Base-by-base conservation (phyloP, 2,329 filamentous ascomycete species). In the Pseudocercospora musae region DNA sequence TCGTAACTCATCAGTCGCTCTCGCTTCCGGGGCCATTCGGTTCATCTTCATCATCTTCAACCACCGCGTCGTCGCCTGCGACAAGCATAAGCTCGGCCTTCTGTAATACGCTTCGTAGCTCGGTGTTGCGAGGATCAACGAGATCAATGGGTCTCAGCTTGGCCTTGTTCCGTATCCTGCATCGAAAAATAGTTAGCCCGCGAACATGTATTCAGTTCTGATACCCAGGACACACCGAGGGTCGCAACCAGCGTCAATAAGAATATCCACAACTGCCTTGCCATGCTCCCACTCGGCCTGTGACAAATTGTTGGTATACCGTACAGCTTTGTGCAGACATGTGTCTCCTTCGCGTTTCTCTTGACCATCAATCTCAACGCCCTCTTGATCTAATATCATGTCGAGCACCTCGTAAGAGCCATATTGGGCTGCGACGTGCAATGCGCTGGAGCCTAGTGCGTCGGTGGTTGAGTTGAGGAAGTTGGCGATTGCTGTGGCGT, bases 341-440 rank as follows among this genome's bases (percentile, higher is more conserved):
- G 90, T 93, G 77, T 95, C 90, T 65, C 85, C 84, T 63, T 94
- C 89, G 72, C 84, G 75, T 70, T 84, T 85, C 79, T 87, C 89
- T 71, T 87, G 72, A 59, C 90, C 89, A 79, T 96, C 91, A 79
- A 92, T 94, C 78, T 95, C 91, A 76, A 96, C 88, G 69, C 89
- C 87, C 69, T 89, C 87, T 76, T 94, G 90, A 80, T 95, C 90
- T 68, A 95, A 88, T 61, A 96, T 87, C 71, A 86, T 78, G 79
- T 96, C 91, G 73, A 96, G 88, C 64, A 92, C 82, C 72, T 95
- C 90, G 80, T 92, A 96, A 79, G 92, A 91, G 70, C 95, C 95
- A 68, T 87, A 88, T 29, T 86, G 83, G 31, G 94, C 94, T 55
- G 93, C 95, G 70, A 97, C 87, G 78, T 98, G 95, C 75, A 97